Evolutionary conservation across 345 rosid genomes (phyloP), one percentile per base, ranked within the genome.

Genomic region (Populus tremula): DNA sequence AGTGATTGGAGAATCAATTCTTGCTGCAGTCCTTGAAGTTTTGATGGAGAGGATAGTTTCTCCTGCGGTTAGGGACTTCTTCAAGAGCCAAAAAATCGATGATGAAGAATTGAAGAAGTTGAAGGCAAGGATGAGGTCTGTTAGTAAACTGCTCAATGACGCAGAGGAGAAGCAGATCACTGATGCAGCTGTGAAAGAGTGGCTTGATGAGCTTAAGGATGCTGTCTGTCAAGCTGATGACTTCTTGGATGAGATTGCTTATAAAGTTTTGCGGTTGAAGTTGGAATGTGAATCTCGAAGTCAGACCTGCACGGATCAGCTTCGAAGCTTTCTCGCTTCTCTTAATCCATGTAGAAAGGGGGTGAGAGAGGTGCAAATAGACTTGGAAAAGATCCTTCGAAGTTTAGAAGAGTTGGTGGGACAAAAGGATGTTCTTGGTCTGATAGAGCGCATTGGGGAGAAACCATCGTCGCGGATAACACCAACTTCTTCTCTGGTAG

Each of bases 301-400:
- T 35, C 43, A 65, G 1, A 41, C 41, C 25, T 13, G 21, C 72
- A 10, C 17, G 6, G 17, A 21, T n/a, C 21, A 29, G 70, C n/a
- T 49, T 6, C 21, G 33, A 7, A 47, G 13, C 0, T 2, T 29
- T 20, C 6, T 75, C 4, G 45, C 29, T 45, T 27, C 74, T 72
- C 38, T 56, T 43, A 68, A 71, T 73, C 78, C 75, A 9, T 77
- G n/a, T n/a, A n/a, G n/a, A n/a, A n/a, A n/a, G n/a, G n/a, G n/a
- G n/a, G n/a, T n/a, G n/a, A n/a, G n/a, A n/a, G n/a, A n/a, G n/a
- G n/a, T n/a, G n/a, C n/a, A n/a, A n/a, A n/a, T n/a, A n/a, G n/a
- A n/a, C n/a, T n/a, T n/a, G n/a, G n/a, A n/a, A n/a, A n/a, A n/a
- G n/a, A n/a, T n/a, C n/a, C n/a, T n/a, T n/a, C n/a, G n/a, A n/a